These are phyloP conservation scores for Ilex asprella DNA, from an alignment of 257 asterid genomes.

Conservation along the genomic window DNA sequence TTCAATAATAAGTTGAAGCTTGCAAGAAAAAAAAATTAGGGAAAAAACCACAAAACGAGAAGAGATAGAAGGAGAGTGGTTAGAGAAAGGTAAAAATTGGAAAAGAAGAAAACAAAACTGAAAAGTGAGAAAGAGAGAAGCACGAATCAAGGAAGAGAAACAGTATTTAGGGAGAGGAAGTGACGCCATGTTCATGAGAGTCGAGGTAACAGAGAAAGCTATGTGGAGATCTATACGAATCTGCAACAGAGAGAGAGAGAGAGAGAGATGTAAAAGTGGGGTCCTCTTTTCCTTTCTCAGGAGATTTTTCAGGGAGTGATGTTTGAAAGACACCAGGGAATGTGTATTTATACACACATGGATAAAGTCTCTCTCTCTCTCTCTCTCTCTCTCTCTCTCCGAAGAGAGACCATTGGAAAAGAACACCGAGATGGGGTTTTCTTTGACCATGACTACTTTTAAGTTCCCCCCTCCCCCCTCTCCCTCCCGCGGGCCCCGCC, in stretches of 20 bases:
- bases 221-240: neutral
- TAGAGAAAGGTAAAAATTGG: neutral
- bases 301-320: neutral
- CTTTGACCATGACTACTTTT: too few relatives aligned
- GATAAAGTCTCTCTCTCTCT: neutral
- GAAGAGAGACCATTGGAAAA: too few relatives aligned
- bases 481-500: too few relatives aligned
- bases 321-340: neutral
- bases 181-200: neutral
- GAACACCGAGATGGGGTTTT: too few relatives aligned
- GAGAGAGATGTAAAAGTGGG: neutral
- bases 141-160: neutral
- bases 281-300: neutral
- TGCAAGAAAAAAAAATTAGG: neutral
- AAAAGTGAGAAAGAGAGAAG: neutral
- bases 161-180: neutral
- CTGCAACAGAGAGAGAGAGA: neutral
- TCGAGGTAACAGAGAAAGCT: neutral
- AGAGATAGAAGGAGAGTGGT: neutral
- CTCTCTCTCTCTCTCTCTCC: too few relatives aligned
- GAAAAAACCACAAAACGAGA: neutral
- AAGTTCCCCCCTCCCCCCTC: too few relatives aligned
- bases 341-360: slow-evolving; percentile 2
- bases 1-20: neutral
- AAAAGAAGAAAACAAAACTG: neutral